Evolutionary conservation across 306 rosid species (phyloP).

Genomic region (Inga oerstediana): DNA sequence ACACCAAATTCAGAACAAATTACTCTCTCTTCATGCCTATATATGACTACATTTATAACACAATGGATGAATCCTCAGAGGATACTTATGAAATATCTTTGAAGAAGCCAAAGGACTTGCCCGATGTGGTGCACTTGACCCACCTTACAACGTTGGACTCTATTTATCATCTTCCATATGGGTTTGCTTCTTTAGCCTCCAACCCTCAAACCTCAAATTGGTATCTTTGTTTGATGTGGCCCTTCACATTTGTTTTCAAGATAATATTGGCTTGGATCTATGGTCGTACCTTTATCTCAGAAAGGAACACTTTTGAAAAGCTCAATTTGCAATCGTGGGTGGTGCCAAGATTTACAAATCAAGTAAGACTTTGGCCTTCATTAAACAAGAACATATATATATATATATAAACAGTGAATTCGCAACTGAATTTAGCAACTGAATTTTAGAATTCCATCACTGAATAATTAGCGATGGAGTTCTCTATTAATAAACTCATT

Average conservation of each 20-base stretch:
- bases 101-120: conserved; percentile 19
- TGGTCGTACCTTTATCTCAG: not conserved
- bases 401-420: too few species aligned
- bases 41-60: conserved; percentile 45
- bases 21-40: conserved; percentile 53
- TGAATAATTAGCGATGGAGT: too few species aligned
- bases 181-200: conserved; percentile 61
- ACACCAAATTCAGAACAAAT: conserved; percentile 31
- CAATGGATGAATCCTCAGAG: conserved; percentile 44
- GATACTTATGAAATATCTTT: conserved; percentile 29
- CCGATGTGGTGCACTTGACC: conserved; percentile 45
- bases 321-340: conserved; percentile 35
- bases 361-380: conserved; percentile 37
- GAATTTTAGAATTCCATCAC: too few species aligned
- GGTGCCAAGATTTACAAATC: conserved; percentile 50
- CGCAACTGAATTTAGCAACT: too few species aligned
- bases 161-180: conserved; percentile 49
- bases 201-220: conserved; percentile 49
- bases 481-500: too few species aligned
- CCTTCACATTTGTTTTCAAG: not conserved
- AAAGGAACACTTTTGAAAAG: not conserved
- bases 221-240: conserved; percentile 55
- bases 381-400: not conserved
- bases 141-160: conserved; percentile 52
- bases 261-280: not conserved